Evolutionary conservation across 2,329 filamentous ascomycete species (phyloP), one percentile per base, ranked within the genome.

Genomic region (Metarhizium sp.): DNA sequence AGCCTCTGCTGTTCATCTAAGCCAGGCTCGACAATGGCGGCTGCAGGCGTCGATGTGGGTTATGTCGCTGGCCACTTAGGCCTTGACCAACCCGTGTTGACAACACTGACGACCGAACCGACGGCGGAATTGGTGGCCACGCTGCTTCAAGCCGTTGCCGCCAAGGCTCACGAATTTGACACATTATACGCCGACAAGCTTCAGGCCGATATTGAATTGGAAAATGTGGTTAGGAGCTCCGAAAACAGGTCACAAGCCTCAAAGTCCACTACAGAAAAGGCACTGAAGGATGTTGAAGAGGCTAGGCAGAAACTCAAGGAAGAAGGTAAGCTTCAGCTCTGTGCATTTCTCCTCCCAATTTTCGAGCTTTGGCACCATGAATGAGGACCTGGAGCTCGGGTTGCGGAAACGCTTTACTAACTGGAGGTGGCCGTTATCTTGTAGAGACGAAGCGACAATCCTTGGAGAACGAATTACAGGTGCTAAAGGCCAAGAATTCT

Each of bases 171-270:
- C 64, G 90, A 96, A 64, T 86, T 83, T 64, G 90, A 96, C 67
- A 81, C 85, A 43, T 74, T 96, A 45, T 90, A 87, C 63, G 86
- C 92, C 10, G 89, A 95, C 61, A 97, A 96, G 73, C 79, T 96
- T 48, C 86, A 90, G 62, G 77, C 89, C 49, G 90, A 96, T 64
- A 94, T 99, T 48, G 92, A 97, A 75, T 81, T 97, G 7, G 94
- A 99, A 70, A 94, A 90, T 70, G 87, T 87, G 18, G 86, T 96
- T 50, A 86, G 91, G 63, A 88, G 82, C 61, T 86, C 87, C 57
- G 92, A 97, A 67, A 84, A 87, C 29, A 88, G 91, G 71, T 85
- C 86, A 61, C 90, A 92, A 66, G 82, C 85, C 8, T 84, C 94
- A 68, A 95, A 94, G 72, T 78, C 81, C 6, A 88, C 87, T 1